Conservation (phyloP, 768 basidiomycete species). For the Strobilomyces confusus region DNA sequence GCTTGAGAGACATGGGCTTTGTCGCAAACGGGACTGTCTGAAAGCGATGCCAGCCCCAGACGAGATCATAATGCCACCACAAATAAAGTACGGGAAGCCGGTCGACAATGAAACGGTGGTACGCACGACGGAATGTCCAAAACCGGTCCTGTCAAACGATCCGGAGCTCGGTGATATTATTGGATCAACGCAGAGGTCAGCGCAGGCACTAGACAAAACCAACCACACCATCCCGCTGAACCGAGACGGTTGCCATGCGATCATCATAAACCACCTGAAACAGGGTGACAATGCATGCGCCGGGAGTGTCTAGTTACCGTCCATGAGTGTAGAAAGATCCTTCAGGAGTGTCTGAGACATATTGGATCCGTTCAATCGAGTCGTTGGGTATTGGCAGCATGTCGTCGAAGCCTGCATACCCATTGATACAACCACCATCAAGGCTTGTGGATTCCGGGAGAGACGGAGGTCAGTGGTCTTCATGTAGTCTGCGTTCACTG, state of each 20-base stretch:
- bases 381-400: neutral
- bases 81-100: neutral
- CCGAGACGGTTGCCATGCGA: neutral
- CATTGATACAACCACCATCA: neutral
- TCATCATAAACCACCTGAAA: neutral
- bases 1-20: neutral
- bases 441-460: neutral
- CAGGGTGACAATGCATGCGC: neutral
- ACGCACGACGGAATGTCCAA: neutral
- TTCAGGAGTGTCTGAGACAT: neutral
- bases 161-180: neutral
- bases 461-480: neutral
- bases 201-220: neutral
- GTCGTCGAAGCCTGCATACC: neutral
- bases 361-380: neutral
- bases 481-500: neutral
- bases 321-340: neutral
- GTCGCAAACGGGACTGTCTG: slow-evolving; percentile 4
- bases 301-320: neutral
- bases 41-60: slow-evolving; percentile 3
- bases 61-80: slow-evolving; percentile 5
- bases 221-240: neutral
- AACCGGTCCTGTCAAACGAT: neutral
- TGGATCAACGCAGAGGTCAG: neutral
- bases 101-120: neutral